Percentiles rank a stretch among this genome's conserved stretches.
These are phyloP conservation scores for Ophiostoma sp. DNA, from an alignment of 2,329 filamentous ascomycete species.

Conservation along the genomic window DNA sequence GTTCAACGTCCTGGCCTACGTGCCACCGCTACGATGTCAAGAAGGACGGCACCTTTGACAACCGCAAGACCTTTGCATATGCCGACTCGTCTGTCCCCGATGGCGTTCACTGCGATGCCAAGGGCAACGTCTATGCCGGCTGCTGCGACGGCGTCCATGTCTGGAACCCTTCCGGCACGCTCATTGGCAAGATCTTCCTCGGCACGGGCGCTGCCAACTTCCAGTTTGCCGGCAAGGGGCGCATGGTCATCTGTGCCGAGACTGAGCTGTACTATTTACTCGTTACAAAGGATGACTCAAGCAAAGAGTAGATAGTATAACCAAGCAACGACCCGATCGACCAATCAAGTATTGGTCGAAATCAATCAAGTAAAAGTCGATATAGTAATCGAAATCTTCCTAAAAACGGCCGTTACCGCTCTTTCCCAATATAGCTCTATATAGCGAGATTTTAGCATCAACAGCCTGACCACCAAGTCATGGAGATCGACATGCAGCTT, in stretches of 20 bases:
- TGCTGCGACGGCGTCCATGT: conserved; percentile 49
- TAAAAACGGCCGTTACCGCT: not conserved
- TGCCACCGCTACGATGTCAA: conserved; percentile 44
- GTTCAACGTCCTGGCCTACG: conserved; percentile 40
- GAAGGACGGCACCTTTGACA: conserved; percentile 42
- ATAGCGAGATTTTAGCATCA: not conserved
- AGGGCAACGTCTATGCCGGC: conserved; percentile 51
- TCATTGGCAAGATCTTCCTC: conserved; percentile 53
- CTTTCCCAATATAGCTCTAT: not conserved
- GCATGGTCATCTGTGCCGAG: conserved; percentile 41
- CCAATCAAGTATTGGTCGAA: too few relatives aligned
- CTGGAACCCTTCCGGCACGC: conserved; percentile 43
- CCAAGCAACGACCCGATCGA: too few relatives aligned
- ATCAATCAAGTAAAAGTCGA: not conserved
- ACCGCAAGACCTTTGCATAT: conserved; percentile 53
- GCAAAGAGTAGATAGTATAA: too few relatives aligned
- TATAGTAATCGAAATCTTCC: not conserved
- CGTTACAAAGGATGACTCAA: too few relatives aligned
- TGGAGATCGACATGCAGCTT: not conserved
- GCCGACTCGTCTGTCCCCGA: conserved; percentile 51
- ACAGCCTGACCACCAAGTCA: not conserved
- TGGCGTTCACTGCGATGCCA: conserved; percentile 51
- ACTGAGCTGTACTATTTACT: conserved; percentile 35
- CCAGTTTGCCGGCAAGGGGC: conserved; percentile 41
- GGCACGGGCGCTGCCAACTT: conserved; percentile 44